Percentiles rank a stretch among this genome's conserved stretches.
These are phyloP conservation scores for Cydonia oblonga DNA, from an alignment of 331 rosid genomes.

Conservation along the genomic window DNA sequence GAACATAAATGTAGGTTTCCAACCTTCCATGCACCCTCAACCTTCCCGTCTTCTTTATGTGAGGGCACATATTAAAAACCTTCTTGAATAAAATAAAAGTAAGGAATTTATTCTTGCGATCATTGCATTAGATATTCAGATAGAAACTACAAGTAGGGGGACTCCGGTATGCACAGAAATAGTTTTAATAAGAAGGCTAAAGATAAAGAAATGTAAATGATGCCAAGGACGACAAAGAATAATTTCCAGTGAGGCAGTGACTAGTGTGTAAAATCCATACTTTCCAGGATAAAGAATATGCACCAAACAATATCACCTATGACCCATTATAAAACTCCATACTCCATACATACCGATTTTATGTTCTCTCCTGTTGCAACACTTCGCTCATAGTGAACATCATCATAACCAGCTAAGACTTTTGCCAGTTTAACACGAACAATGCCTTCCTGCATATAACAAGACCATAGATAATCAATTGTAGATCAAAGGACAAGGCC, in stretches of 20 bases:
- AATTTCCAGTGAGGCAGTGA: constrained; percentile 3
- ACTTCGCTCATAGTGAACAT: constrained; percentile 78
- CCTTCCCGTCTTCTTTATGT: background rate
- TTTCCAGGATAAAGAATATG: background rate
- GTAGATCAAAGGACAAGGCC: background rate
- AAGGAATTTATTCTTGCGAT: background rate
- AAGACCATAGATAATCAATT: constrained; percentile 13
- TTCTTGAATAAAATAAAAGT: background rate
- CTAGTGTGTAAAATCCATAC: background rate
- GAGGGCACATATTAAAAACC: background rate
- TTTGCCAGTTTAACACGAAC: constrained; percentile 78
- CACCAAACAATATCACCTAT: background rate
- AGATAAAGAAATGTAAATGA: background rate
- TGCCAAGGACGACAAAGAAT: constrained; percentile 2
- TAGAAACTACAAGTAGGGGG: background rate
- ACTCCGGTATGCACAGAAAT: background rate
- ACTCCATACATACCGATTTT: constrained; percentile 53
- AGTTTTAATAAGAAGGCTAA: background rate
- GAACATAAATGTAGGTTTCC: background rate
- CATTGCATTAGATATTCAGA: background rate
- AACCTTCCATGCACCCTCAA: background rate
- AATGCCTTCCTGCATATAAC: constrained; percentile 70
- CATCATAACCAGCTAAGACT: constrained; percentile 51
- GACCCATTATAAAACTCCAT: background rate
- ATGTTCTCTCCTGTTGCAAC: constrained; percentile 68